A percentile compares a stretch with the other conserved stretches of the same genome.
phyloP scores from a whole-genome alignment of 768 basidiomycete genomes.

The Gloeophyllum trabeum region DNA sequence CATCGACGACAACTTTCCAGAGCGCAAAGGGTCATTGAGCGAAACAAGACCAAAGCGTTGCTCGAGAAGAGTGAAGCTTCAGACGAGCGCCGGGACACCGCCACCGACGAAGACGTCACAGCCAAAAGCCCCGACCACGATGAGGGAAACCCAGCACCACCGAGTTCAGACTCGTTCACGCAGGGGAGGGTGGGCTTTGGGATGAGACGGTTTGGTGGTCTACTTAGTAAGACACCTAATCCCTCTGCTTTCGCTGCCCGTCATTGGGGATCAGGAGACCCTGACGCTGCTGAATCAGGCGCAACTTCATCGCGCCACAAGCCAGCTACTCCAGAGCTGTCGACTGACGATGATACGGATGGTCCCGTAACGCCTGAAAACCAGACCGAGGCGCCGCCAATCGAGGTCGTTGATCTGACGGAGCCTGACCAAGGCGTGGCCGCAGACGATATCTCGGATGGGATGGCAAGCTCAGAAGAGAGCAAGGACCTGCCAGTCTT shows the following conservation, averaged over 20 bases:
- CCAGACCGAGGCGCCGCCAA: constrained; percentile 27
- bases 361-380: constrained; percentile 52
- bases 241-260: constrained; percentile 48
- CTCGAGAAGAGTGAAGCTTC: constrained; percentile 13
- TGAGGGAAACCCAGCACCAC: constrained; percentile 16
- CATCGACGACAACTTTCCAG: constrained; percentile 18
- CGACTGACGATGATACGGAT: constrained; percentile 33
- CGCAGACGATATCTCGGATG: not conserved
- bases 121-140: constrained; percentile 12
- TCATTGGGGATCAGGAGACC: constrained; percentile 31
- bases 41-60: constrained; percentile 29
- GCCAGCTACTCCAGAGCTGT: not conserved
- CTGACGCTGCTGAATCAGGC: not conserved
- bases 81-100: constrained; percentile 11
- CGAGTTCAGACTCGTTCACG: constrained; percentile 3
- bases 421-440: not conserved
- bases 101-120: constrained; percentile 9
- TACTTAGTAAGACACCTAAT: constrained; percentile 46
- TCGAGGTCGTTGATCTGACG: not conserved
- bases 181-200: constrained; percentile 12
- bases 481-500: not conserved
- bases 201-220: constrained; percentile 27
- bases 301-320: not conserved
- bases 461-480: not conserved
- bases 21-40: constrained; percentile 28